Evolutionary conservation across 2,329 filamentous ascomycete genomes (phyloP).

Genomic region (Ophiosphaerella narmari): DNA sequence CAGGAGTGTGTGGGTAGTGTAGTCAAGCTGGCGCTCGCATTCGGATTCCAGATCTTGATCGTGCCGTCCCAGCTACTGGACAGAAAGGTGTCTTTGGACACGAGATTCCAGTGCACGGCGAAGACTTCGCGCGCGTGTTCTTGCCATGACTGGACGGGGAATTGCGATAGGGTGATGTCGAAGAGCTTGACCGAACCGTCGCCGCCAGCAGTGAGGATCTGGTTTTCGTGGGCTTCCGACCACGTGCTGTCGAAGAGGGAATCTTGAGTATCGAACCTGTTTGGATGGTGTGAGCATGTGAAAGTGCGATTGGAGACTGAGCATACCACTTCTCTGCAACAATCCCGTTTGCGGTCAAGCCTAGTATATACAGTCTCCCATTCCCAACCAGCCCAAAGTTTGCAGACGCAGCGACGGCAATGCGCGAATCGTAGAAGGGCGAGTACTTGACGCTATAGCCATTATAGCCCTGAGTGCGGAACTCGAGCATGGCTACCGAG

Average conservation of each 20-base stretch:
- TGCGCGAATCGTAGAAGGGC: slow-evolving; percentile 92
- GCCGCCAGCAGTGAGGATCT: slow-evolving; percentile 84
- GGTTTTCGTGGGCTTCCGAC: slow-evolving; percentile 96
- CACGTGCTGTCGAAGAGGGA: slow-evolving; percentile 93
- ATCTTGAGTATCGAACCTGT: slow-evolving; percentile 95
- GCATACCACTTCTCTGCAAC: slow-evolving; percentile 78
- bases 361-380: slow-evolving; percentile 83
- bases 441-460: slow-evolving; percentile 98
- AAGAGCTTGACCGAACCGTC: slow-evolving; percentile 96
- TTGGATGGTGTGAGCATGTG: slow-evolving; percentile 10
- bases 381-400: slow-evolving; percentile 98
- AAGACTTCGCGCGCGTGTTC: slow-evolving; percentile 95
- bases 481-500: slow-evolving; percentile 76
- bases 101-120: slow-evolving; percentile 87
- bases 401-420: slow-evolving; percentile 86
- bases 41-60: slow-evolving; percentile 93
- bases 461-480: slow-evolving; percentile 90
- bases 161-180: slow-evolving; percentile 78
- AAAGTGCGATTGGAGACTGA: neutral
- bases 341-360: slow-evolving; percentile 81
- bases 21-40: slow-evolving; percentile 71
- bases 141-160: slow-evolving; percentile 88
- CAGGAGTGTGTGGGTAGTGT: slow-evolving; percentile 92
- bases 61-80: slow-evolving; percentile 96
- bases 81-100: slow-evolving; percentile 87